Percentiles rank a stretch among this genome's conserved stretches.
phyloP scores from a whole-genome alignment of 164 flowering plant species.

The Vitis amurensis region DNA sequence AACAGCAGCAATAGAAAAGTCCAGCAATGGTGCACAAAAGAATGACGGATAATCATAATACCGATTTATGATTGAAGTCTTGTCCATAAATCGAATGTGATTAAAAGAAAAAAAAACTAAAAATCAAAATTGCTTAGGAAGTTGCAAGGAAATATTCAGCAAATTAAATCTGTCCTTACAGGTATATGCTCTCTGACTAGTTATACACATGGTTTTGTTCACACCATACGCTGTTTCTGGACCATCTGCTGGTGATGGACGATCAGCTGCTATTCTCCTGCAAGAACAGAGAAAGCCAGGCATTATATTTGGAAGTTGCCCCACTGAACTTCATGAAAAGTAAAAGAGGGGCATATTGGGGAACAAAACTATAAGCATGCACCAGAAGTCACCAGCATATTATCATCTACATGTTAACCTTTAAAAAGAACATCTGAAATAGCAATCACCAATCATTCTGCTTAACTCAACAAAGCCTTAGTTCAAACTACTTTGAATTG shows the following conservation, averaged over 20 bases:
- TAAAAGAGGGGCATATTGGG: not conserved
- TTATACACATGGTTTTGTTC: constrained; percentile 18
- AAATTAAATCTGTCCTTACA: constrained; percentile 39
- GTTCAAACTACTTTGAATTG: too few species aligned
- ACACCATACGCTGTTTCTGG: constrained; percentile 35
- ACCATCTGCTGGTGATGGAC: constrained; percentile 29
- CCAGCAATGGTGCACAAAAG: not conserved
- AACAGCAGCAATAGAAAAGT: not conserved
- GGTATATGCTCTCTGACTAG: constrained; percentile 24
- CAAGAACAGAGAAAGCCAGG: constrained; percentile 24
- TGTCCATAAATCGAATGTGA: too few species aligned
- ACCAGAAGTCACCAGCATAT: not conserved
- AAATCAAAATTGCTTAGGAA: not conserved
- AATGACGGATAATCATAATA: not conserved
- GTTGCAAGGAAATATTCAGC: not conserved
- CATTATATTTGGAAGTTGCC: constrained; percentile 12
- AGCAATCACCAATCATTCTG: not conserved
- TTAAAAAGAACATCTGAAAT: not conserved
- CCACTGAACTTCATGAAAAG: not conserved
- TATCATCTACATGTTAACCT: not conserved
- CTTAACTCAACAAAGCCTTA: not conserved
- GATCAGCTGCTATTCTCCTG: constrained; percentile 59
- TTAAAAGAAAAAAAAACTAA: not conserved
- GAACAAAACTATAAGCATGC: not conserved
- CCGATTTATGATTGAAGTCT: not conserved